phyloP scores from a whole-genome alignment of 176 grass and related monocot genomes.

The Cymbopogon citratus region DNA sequence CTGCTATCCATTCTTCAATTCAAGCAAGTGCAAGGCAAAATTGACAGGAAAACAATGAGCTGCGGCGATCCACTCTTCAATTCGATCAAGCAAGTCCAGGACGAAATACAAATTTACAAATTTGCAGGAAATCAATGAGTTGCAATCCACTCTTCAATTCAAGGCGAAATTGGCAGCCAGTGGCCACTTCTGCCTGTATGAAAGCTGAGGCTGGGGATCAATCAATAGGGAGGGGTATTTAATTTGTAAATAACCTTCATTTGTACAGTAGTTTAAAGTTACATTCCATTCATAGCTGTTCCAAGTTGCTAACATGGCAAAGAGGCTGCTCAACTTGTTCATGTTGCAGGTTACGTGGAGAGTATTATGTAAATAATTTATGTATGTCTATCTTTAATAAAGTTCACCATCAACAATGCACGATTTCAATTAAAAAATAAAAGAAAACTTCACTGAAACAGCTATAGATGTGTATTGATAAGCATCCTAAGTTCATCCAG shows the following conservation, averaged over 20 bases:
- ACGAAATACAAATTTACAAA: too few species aligned
- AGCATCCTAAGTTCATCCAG: background rate
- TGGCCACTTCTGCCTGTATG: background rate
- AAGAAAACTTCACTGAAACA: background rate
- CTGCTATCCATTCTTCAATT: constrained; percentile 30
- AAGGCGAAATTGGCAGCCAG: background rate
- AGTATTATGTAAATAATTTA: background rate
- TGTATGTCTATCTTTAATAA: too few species aligned
- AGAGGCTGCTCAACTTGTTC: background rate
- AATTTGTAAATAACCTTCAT: background rate
- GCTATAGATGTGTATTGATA: background rate
- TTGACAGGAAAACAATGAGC: constrained; percentile 26
- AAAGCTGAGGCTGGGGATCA: background rate
- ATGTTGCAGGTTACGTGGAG: background rate
- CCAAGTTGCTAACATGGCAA: background rate
- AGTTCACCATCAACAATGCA: background rate
- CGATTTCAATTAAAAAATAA: background rate
- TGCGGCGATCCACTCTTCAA: background rate
- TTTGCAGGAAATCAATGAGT: too few species aligned
- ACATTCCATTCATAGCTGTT: background rate
- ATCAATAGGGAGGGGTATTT: background rate
- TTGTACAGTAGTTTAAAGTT: too few species aligned
- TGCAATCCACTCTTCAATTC: background rate
- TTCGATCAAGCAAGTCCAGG: background rate
- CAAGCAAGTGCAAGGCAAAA: background rate